A percentile compares a stretch with the other conserved stretches of the same genome.
Evolutionary conservation across 257 asterid species (phyloP).

Genomic region (Solanum boliviense): DNA sequence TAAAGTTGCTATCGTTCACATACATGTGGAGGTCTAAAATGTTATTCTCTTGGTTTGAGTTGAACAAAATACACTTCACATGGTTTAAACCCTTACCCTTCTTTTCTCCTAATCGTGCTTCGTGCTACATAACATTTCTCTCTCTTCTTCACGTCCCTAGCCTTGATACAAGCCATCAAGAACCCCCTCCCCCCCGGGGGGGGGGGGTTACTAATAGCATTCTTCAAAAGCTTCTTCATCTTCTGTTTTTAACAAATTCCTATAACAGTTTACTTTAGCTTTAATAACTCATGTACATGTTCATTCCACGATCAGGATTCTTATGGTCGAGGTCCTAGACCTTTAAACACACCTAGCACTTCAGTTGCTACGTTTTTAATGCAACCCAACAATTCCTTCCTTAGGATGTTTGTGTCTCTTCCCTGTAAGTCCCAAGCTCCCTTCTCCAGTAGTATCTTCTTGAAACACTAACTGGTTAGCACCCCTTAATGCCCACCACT

Average conservation of each 20-base stretch:
- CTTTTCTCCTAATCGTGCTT: not conserved
- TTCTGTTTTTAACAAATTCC: not conserved
- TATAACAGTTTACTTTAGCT: not conserved
- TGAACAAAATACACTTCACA: not conserved
- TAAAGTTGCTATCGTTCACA: not conserved
- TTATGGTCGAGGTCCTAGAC: not conserved
- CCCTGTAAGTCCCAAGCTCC: not conserved
- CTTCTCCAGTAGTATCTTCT: not conserved
- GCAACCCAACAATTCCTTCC: not conserved
- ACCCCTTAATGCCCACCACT: not conserved
- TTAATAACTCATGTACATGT: not conserved
- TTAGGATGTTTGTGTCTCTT: not conserved
- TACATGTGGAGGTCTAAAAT: not conserved
- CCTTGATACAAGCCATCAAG: not conserved
- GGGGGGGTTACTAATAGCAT: not conserved
- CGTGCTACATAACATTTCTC: not conserved
- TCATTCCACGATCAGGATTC: not conserved
- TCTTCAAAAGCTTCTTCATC: not conserved
- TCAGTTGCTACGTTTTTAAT: not conserved
- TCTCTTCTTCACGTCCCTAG: not conserved
- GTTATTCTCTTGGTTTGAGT: not conserved
- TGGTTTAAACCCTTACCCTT: not conserved
- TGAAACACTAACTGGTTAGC: not conserved
- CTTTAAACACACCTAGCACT: not conserved
- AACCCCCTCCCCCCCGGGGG: too few relatives aligned